Evolutionary conservation across 1,139 yeast genomes (phyloP), one percentile per base, ranked within the genome.

Genomic region (Pichia sp.): DNA sequence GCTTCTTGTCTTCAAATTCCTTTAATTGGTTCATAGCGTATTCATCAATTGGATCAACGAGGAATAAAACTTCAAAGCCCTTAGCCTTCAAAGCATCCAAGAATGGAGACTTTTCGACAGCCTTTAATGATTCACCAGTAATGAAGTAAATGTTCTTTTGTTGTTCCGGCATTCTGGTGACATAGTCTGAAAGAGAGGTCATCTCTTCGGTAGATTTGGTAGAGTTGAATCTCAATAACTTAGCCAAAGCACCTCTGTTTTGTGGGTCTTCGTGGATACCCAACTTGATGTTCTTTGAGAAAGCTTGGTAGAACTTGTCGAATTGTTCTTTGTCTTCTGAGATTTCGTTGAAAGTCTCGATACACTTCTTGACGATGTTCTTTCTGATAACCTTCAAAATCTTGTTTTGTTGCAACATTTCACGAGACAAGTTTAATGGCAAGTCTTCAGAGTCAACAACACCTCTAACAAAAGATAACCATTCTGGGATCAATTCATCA

Each of bases 401-500:
- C 89, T 93, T 95, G 89, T 95, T 93, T 80, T 95, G 99, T 80
- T 95, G 99, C 73, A 95, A 84, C 89, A 95, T 87, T 80, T 95
- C 99, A 88, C 99, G 93, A 67, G 99, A 95, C 79, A 95, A 83
- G 95, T 95, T 95, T 76, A 95, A 87, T 75, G 99, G 99, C 75
- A 95, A 82, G 77, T 95, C 99, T 80, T 95, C 99, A 66, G 98
- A 90, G 79, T 95, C 99, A 60, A 95, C 99, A 73, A 95, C 99
- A 84, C 99, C 99, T 80, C 81, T 91, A 70, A 95, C 88, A 75
- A 95, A 95, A 58, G 91, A 78, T 72, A 93, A 86, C 99, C 99
- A 95, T 76, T 93, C 99, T 71, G 99, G 99, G 63, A 95, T 90
- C 71, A 95, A 86, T 71, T 95, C 99, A 75, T 93, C 98, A 69